These are phyloP conservation scores for Vanderwaltozyma tropicalis DNA, from an alignment of 805 yeast species.

Conservation along the genomic window DNA sequence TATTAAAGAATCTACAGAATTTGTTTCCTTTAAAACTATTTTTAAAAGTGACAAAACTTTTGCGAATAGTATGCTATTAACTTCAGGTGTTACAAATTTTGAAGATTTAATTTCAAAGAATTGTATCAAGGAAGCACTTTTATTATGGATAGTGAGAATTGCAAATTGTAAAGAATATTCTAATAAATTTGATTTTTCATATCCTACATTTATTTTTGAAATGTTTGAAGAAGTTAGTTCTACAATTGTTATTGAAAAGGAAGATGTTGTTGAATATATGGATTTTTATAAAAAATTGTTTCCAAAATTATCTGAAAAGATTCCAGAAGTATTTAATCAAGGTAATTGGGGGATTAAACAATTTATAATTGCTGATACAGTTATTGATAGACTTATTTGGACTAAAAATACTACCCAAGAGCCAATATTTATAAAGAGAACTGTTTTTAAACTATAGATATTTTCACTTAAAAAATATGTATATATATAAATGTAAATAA, in stretches of 20 bases:
- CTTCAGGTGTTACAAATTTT: conserved; percentile 47
- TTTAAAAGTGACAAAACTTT: conserved; percentile 45
- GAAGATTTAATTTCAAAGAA: conserved; percentile 40
- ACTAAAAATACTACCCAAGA: conserved; percentile 29
- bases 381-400: conserved; percentile 44
- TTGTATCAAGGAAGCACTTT: conserved; percentile 47
- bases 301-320: conserved; percentile 36
- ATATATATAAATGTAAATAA: too few relatives aligned
- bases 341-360: conserved; percentile 37
- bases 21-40: conserved; percentile 45
- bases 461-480: too few relatives aligned
- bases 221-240: conserved; percentile 31
- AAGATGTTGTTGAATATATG: conserved; percentile 46
- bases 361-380: conserved; percentile 38
- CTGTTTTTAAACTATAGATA: not conserved
- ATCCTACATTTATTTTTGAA: conserved; percentile 39
- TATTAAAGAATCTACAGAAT: conserved; percentile 36
- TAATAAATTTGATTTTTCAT: conserved; percentile 17
- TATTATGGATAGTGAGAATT: conserved; percentile 55
- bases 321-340: conserved; percentile 47
- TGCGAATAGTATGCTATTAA: conserved; percentile 42
- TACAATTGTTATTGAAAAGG: conserved; percentile 35
- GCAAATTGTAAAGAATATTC: conserved; percentile 34
- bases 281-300: conserved; percentile 44
- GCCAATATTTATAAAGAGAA: conserved; percentile 25